Evolutionary conservation across 202 grass and related monocot genomes (phyloP).

Genomic region (Musa balbisiana): DNA sequence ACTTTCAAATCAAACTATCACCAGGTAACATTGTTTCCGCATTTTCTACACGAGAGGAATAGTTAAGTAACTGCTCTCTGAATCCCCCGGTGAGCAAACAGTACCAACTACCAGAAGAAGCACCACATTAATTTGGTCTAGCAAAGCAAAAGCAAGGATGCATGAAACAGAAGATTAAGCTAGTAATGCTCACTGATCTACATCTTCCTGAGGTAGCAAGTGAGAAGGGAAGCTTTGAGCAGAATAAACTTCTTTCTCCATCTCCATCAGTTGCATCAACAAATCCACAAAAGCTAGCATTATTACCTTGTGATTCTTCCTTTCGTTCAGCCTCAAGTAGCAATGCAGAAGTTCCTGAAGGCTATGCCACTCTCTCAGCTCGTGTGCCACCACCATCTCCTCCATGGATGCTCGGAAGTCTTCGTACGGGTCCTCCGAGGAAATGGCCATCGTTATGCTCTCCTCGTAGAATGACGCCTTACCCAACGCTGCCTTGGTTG

Average conservation of each 20-base stretch:
- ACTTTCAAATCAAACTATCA: not conserved
- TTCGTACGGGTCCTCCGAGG: not conserved
- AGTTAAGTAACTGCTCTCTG: no score
- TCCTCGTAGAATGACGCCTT: not conserved
- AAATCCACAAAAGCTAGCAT: slow-evolving; percentile 4
- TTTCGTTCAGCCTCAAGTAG: slow-evolving; percentile 5
- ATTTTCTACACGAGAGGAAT: no score
- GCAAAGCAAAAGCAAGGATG: no score
- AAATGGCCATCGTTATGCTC: not conserved
- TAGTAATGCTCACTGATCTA: no score
- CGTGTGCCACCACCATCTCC: not conserved
- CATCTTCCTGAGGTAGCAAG: no score
- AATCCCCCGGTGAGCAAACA: no score
- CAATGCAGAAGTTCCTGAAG: not conserved
- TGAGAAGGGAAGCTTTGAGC: no score
- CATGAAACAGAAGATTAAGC: no score
- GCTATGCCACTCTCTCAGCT: slow-evolving; percentile 7
- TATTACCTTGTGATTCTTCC: slow-evolving; percentile 1
- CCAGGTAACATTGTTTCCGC: no score
- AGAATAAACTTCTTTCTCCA: not conserved
- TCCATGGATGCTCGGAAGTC: slow-evolving; percentile 12
- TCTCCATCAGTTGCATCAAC: not conserved
- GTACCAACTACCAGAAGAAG: no score
- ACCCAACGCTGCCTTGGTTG: no score
- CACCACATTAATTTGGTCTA: no score